Conservation (phyloP, 768 basidiomycete species). For the Russula lepida region DNA sequence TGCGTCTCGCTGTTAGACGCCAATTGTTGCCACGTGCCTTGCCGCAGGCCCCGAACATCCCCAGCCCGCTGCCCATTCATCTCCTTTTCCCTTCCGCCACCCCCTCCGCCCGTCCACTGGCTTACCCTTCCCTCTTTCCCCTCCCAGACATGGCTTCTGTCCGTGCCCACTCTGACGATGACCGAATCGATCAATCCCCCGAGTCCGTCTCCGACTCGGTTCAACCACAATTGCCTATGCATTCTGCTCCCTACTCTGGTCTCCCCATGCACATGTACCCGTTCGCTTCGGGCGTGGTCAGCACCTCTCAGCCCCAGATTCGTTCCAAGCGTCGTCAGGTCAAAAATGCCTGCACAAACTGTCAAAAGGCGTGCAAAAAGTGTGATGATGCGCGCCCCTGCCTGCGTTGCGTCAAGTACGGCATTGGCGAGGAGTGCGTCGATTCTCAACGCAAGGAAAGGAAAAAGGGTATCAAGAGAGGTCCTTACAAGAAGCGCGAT, state of each 20-base stretch:
- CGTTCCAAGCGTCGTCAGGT: slow-evolving; percentile 79
- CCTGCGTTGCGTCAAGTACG: slow-evolving; percentile 87
- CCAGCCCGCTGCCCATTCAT: slow-evolving; percentile 17
- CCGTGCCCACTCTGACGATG: slow-evolving; percentile 28
- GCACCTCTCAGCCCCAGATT: slow-evolving; percentile 40
- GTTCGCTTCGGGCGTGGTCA: slow-evolving; percentile 42
- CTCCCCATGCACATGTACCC: slow-evolving; percentile 67
- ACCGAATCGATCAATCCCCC: slow-evolving; percentile 29
- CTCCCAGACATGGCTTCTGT: slow-evolving; percentile 19
- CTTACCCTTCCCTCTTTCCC: slow-evolving; percentile 1
- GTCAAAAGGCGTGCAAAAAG: slow-evolving; percentile 88
- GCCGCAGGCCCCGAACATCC: slow-evolving; percentile 11
- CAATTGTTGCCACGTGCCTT: slow-evolving; percentile 18
- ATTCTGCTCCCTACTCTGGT: slow-evolving; percentile 42
- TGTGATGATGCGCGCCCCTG: slow-evolving; percentile 90
- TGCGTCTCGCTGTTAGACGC: slow-evolving; percentile 1
- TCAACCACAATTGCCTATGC: slow-evolving; percentile 44
- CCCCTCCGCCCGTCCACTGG: slow-evolving; percentile 13
- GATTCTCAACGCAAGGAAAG: slow-evolving; percentile 91
- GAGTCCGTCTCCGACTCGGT: slow-evolving; percentile 26
- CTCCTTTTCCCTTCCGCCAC: slow-evolving; percentile 19
- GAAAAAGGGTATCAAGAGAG: slow-evolving; percentile 79
- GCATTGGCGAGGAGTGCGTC: slow-evolving; percentile 76
- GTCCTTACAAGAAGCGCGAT: slow-evolving; percentile 95
- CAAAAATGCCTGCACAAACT: slow-evolving; percentile 87